These are phyloP conservation scores for Isabelozyma pseudorhagii DNA, from an alignment of 805 yeast species.

Conservation along the genomic window DNA sequence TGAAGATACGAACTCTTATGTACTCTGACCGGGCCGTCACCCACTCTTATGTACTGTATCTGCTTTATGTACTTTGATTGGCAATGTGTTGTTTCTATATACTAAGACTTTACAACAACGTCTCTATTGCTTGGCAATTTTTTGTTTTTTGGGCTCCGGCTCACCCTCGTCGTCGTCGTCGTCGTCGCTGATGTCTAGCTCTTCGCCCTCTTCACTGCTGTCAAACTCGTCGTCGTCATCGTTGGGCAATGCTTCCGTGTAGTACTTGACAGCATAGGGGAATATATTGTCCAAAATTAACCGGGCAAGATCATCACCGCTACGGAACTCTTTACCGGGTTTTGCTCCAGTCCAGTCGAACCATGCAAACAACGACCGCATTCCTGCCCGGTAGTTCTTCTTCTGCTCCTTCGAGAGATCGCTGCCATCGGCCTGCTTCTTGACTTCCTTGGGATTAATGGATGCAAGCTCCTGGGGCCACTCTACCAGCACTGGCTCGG, in stretches of 20 bases:
- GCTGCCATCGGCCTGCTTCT: constrained; percentile 26
- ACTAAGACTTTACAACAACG: not conserved
- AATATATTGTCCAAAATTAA: constrained; percentile 74
- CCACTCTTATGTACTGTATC: no score
- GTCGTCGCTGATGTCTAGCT: constrained; percentile 53
- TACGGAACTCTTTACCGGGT: constrained; percentile 73
- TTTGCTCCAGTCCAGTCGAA: constrained; percentile 80
- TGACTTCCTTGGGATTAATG: constrained; percentile 54
- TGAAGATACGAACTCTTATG: no score
- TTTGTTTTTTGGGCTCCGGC: not conserved
- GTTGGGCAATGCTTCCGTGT: constrained; percentile 66
- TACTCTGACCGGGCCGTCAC: no score
- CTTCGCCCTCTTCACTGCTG: constrained; percentile 48
- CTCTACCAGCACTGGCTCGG: constrained; percentile 50
- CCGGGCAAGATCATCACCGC: constrained; percentile 75
- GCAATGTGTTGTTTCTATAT: not conserved
- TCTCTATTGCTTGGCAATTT: no score
- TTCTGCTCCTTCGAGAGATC: constrained; percentile 51
- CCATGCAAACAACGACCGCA: constrained; percentile 86
- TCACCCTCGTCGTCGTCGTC: constrained; percentile 24
- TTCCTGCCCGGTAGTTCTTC: constrained; percentile 61
- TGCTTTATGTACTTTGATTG: no score
- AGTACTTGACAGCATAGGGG: constrained; percentile 82
- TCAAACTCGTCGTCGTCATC: constrained; percentile 43
- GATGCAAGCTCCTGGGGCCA: constrained; percentile 69